phyloP scores from a whole-genome alignment of 2,329 filamentous ascomycete genomes.

The Exserohilum turcica region DNA sequence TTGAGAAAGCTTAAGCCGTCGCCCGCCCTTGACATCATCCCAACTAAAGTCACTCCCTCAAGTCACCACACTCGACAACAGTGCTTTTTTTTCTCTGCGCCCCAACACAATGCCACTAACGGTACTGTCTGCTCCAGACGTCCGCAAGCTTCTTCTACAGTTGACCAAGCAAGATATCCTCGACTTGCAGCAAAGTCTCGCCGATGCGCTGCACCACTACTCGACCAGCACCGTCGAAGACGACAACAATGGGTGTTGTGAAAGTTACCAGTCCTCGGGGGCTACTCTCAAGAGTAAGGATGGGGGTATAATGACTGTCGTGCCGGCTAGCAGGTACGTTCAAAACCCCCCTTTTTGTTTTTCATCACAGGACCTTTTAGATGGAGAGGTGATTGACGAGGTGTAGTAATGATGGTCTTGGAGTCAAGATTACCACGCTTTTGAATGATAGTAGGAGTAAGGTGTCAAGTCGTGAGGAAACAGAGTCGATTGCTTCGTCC shows the following conservation, averaged over 20 bases:
- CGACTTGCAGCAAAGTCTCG: conserved; percentile 62
- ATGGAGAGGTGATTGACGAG: not conserved
- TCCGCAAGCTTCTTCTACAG: conserved; percentile 60
- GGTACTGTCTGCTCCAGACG: conserved; percentile 62
- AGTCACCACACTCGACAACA: not conserved
- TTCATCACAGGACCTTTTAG: not conserved
- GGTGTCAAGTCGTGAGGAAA: too few relatives aligned
- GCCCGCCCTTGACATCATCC: conserved; percentile 7
- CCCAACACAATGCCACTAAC: conserved; percentile 61
- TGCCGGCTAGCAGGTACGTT: conserved; percentile 60
- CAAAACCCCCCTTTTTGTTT: not conserved
- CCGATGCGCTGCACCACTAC: conserved; percentile 67
- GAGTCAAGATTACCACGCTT: conserved; percentile 69
- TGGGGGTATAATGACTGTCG: conserved; percentile 68
- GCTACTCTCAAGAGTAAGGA: conserved; percentile 65
- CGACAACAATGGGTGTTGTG: conserved; percentile 59
- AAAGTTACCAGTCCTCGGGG: conserved; percentile 65
- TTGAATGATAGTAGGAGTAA: conserved; percentile 40
- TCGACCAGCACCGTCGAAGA: conserved; percentile 65
- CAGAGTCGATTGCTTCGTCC: conserved; percentile 43
- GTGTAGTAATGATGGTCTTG: conserved; percentile 60
- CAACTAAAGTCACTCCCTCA: not conserved
- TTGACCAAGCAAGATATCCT: conserved; percentile 62
- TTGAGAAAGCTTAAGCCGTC: conserved; percentile 10
- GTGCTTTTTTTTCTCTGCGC: not conserved